Percentiles rank a stretch among this genome's conserved stretches.
These are phyloP conservation scores for Wickerhamiella sergipiensis DNA, from an alignment of 805 yeast species.

Conservation along the genomic window DNA sequence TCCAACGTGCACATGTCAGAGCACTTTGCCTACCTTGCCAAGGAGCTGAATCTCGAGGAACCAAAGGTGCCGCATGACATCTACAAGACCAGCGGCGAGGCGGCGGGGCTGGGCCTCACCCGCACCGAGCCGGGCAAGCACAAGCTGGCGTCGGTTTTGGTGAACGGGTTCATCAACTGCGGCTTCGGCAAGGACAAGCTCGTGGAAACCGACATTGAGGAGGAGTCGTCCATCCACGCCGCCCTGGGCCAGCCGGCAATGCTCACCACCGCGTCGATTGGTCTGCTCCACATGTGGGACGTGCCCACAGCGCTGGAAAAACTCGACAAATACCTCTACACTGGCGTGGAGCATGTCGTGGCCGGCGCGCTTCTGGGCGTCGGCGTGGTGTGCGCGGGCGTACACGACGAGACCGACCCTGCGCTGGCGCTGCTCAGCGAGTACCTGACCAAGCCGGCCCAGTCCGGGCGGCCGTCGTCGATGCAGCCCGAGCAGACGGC, in stretches of 20 bases:
- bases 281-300: constrained; percentile 86
- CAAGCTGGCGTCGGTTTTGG: constrained; percentile 88
- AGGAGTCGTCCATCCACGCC: constrained; percentile 73
- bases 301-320: constrained; percentile 76
- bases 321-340: constrained; percentile 76
- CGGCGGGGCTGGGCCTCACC: constrained; percentile 29
- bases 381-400: constrained; percentile 83
- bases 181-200: constrained; percentile 83
- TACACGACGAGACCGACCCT: constrained; percentile 91
- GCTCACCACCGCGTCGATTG: constrained; percentile 83
- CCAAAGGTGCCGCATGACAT: constrained; percentile 94
- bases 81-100: constrained; percentile 81
- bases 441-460: constrained; percentile 51
- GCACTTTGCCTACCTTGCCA: constrained; percentile 64
- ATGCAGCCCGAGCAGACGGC: constrained; percentile 57
- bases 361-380: constrained; percentile 96
- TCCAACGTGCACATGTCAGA: constrained; percentile 68
- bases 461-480: no score
- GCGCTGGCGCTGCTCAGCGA: constrained; percentile 75
- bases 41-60: constrained; percentile 75
- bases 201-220: constrained; percentile 53
- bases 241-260: constrained; percentile 87
- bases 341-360: constrained; percentile 72
- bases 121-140: constrained; percentile 86
- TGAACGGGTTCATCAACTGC: constrained; percentile 77